Evolutionary conservation across 129 eudicot species (phyloP).

Genomic region (Deinandra increscens): DNA sequence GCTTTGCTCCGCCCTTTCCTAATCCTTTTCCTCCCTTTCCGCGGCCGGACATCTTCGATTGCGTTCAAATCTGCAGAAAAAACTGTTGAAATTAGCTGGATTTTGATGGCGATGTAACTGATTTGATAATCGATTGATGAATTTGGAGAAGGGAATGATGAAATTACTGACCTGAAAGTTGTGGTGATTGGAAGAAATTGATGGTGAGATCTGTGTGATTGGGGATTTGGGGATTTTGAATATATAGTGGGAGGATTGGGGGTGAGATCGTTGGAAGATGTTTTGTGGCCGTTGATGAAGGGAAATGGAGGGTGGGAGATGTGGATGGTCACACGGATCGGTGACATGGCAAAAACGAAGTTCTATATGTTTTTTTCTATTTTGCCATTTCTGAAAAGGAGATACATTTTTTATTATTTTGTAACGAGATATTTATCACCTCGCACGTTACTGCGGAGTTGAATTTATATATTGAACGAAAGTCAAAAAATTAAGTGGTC

Average conservation of each 20-base stretch:
- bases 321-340: conserved; percentile 6
- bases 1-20: conserved; percentile 55
- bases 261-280: conserved; percentile 8
- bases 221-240: conserved; percentile 17
- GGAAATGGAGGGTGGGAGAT: conserved; percentile 12
- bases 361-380: too few species aligned
- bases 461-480: too few species aligned
- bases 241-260: conserved; percentile 22
- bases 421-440: too few species aligned
- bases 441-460: too few species aligned
- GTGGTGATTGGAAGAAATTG: background rate
- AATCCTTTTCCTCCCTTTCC: conserved; percentile 56
- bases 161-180: conserved; percentile 1
- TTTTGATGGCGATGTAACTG: too few species aligned
- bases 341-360: conserved; percentile 19
- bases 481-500: too few species aligned
- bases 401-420: too few species aligned
- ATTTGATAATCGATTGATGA: too few species aligned
- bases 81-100: background rate
- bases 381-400: too few species aligned
- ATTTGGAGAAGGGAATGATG: background rate
- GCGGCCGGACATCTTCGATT: conserved; percentile 37
- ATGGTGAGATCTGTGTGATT: background rate
- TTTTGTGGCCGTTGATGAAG: conserved; percentile 24
- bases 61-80: background rate